phyloP scores from a whole-genome alignment of 1,139 yeast species.

The Yamadazyma diddensiae region DNA sequence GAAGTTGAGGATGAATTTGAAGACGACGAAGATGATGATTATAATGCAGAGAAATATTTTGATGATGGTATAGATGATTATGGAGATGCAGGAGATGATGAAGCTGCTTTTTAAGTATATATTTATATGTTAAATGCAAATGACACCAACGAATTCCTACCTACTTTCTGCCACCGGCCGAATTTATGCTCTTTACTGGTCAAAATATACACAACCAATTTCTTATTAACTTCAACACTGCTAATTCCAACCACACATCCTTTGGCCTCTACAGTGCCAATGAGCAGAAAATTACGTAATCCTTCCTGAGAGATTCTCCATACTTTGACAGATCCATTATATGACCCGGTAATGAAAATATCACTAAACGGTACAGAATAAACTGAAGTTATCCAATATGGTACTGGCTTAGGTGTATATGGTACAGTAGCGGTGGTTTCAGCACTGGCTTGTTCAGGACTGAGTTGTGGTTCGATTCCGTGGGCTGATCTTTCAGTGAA shows the following conservation, averaged over 20 bases:
- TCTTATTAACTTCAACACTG: slow-evolving; percentile 54
- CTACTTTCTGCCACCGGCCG: slow-evolving; percentile 74
- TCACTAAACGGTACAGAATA: slow-evolving; percentile 89
- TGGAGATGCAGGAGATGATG: slow-evolving; percentile 80
- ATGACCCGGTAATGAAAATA: slow-evolving; percentile 82
- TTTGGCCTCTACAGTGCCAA: slow-evolving; percentile 57
- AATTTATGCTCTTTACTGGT: slow-evolving; percentile 81
- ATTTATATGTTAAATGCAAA: slow-evolving; percentile 32
- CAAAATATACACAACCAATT: slow-evolving; percentile 60
- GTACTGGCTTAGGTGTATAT: slow-evolving; percentile 68
- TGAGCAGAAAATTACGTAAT: slow-evolving; percentile 53
- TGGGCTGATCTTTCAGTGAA: slow-evolving; percentile 69
- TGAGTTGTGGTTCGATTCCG: slow-evolving; percentile 60
- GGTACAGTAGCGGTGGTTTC: slow-evolving; percentile 48
- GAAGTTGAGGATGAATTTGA: slow-evolving; percentile 57
- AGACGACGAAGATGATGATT: slow-evolving; percentile 69
- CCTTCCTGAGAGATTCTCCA: slow-evolving; percentile 71
- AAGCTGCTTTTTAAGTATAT: slow-evolving; percentile 59
- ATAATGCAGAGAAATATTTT: slow-evolving; percentile 49
- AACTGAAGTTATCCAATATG: slow-evolving; percentile 82
- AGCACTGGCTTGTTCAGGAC: slow-evolving; percentile 61
- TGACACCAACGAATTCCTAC: slow-evolving; percentile 38
- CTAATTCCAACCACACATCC: slow-evolving; percentile 76
- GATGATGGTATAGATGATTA: slow-evolving; percentile 80
- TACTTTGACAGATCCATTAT: slow-evolving; percentile 70